Conservation (phyloP, 345 rosid genomes). For the Eucalyptus microcorys region DNA sequence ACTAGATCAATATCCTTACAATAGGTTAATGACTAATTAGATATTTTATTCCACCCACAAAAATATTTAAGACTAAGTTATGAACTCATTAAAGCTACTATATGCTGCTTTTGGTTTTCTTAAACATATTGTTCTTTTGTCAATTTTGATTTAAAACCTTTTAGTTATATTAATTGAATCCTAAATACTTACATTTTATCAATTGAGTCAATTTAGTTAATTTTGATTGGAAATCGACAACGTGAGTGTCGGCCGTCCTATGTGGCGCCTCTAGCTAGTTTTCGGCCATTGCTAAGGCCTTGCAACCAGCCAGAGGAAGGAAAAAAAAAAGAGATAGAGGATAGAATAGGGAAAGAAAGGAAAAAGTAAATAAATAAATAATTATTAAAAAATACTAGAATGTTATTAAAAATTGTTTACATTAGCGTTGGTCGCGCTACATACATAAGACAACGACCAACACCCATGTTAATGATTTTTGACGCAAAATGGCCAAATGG, state of each 20-base stretch:
- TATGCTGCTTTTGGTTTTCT: no score
- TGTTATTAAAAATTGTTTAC: no score
- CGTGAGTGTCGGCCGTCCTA: accelerated
- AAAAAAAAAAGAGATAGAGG: no score
- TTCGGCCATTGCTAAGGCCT: neutral
- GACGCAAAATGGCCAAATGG: neutral
- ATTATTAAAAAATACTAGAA: no score
- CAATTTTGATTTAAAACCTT: accelerated
- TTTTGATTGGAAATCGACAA: no score
- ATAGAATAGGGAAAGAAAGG: no score
- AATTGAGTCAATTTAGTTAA: accelerated
- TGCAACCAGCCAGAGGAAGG: accelerated
- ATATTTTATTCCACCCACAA: neutral
- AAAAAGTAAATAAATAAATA: no score
- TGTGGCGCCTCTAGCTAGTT: neutral
- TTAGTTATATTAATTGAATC: no score
- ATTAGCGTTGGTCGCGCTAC: accelerated
- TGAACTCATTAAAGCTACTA: neutral
- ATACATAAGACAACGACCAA: accelerated
- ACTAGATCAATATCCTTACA: neutral
- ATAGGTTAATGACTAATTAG: neutral
- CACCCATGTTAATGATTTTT: neutral
- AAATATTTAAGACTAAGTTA: neutral
- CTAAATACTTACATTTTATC: neutral
- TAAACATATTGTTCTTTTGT: no score